phyloP scores from a whole-genome alignment of 176 grass and related monocot genomes.

The Carex littledalei region DNA sequence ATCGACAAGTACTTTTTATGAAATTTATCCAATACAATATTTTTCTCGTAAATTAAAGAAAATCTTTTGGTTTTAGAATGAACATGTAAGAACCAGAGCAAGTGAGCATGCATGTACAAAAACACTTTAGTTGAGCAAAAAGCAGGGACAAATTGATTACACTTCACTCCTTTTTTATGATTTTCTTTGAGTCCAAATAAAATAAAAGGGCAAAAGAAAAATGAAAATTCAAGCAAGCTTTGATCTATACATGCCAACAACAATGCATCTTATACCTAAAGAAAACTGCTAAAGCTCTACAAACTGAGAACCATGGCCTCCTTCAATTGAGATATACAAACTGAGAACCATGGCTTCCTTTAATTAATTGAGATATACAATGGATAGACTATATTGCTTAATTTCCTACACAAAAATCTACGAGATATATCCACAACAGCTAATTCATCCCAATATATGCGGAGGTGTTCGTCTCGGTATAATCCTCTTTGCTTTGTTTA shows the following conservation, averaged over 20 bases:
- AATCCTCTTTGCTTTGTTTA: background rate
- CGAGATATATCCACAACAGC: background rate
- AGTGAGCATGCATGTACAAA: background rate
- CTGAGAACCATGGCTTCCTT: background rate
- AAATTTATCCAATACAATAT: no score
- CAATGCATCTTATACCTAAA: background rate
- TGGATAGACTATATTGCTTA: background rate
- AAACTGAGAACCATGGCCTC: background rate
- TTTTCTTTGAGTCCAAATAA: background rate
- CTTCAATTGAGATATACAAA: background rate
- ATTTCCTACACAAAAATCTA: background rate
- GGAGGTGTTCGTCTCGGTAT: background rate
- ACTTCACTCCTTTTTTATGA: background rate
- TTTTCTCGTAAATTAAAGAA: background rate
- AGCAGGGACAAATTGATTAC: background rate
- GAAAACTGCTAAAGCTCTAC: background rate
- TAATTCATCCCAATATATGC: background rate
- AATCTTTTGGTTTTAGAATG: background rate
- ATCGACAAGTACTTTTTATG: background rate
- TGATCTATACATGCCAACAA: background rate
- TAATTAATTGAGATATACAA: background rate
- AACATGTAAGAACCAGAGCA: background rate
- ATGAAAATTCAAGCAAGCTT: background rate
- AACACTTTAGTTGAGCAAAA: no score
- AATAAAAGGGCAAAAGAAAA: background rate